phyloP scores from a whole-genome alignment of 139 green algal species.

The Chlamydomonas schloesseri region DNA sequence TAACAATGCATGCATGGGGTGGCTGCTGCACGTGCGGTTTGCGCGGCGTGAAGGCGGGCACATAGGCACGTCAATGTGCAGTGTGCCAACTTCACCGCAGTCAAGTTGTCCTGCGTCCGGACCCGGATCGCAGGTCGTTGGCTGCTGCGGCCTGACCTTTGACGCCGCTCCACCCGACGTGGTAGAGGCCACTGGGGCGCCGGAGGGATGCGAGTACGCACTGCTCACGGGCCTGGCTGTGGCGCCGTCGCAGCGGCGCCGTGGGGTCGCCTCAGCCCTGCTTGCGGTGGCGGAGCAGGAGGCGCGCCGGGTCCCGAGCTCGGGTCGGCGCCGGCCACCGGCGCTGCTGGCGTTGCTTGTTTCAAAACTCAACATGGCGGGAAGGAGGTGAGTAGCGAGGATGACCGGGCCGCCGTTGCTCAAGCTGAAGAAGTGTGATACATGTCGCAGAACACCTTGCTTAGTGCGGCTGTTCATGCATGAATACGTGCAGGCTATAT shows the following conservation, averaged over 20 bases:
- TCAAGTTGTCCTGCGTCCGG: too few species aligned
- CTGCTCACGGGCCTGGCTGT: constrained; percentile 37
- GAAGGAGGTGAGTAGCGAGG: not conserved
- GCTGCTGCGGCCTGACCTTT: constrained; percentile 11
- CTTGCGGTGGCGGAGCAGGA: not conserved
- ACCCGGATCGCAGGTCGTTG: not conserved
- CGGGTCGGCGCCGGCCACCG: not conserved
- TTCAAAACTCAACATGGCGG: not conserved
- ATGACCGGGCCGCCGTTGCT: not conserved
- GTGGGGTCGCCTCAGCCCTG: constrained; percentile 11
- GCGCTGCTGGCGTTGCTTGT: constrained; percentile 30
- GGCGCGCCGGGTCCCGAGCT: not conserved
- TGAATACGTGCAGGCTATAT: not conserved
- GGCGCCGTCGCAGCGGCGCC: not conserved
- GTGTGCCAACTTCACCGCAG: too few species aligned
- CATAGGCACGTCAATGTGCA: too few species aligned
- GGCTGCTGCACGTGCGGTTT: too few species aligned
- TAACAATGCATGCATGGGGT: too few species aligned
- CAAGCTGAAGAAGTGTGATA: too few species aligned
- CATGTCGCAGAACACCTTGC: too few species aligned
- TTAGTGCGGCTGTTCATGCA: not conserved
- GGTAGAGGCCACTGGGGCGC: not conserved
- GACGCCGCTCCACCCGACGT: not conserved
- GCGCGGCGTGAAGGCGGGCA: too few species aligned
- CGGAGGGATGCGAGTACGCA: not conserved